A percentile compares a stretch with the other conserved stretches of the same genome.
These are phyloP conservation scores for Lichtheimia corymbifera DNA, from an alignment of 371 early-diverging fungal genomes.

Conservation along the genomic window DNA sequence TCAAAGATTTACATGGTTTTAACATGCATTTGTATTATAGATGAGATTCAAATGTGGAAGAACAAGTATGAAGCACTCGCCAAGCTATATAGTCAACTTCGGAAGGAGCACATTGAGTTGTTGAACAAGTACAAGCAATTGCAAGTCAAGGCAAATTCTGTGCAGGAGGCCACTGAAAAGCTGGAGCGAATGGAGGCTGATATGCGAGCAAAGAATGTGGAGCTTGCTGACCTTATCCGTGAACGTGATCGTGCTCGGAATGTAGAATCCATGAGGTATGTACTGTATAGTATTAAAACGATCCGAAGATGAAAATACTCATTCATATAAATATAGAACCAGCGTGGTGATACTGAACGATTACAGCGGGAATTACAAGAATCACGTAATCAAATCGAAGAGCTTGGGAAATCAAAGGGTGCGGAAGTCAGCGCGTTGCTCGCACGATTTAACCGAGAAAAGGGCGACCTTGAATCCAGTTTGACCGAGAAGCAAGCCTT, in stretches of 20 bases:
- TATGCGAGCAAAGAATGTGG: conserved; percentile 78
- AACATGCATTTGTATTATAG: conserved; percentile 22
- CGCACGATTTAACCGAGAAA: conserved; percentile 78
- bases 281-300: not conserved
- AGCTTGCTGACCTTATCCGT: conserved; percentile 80
- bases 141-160: conserved; percentile 81
- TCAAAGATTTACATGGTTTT: not conserved
- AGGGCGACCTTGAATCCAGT: conserved; percentile 74
- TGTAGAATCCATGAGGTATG: conserved; percentile 59
- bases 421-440: conserved; percentile 82
- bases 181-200: conserved; percentile 78
- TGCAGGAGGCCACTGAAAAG: conserved; percentile 73
- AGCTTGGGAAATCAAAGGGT: conserved; percentile 76
- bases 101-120: conserved; percentile 95
- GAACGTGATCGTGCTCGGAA: conserved; percentile 82
- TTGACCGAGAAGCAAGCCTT: conserved; percentile 47
- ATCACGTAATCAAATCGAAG: conserved; percentile 72
- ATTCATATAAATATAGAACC: conserved; percentile 37
- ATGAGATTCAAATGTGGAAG: conserved; percentile 83
- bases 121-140: conserved; percentile 83
- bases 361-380: conserved; percentile 80
- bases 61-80: conserved; percentile 90
- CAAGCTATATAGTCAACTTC: conserved; percentile 92
- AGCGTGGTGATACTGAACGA: conserved; percentile 79
- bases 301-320: not conserved